These are phyloP conservation scores for Verticillium isaacii DNA, from an alignment of 2,329 filamentous ascomycete species.

Conservation along the genomic window DNA sequence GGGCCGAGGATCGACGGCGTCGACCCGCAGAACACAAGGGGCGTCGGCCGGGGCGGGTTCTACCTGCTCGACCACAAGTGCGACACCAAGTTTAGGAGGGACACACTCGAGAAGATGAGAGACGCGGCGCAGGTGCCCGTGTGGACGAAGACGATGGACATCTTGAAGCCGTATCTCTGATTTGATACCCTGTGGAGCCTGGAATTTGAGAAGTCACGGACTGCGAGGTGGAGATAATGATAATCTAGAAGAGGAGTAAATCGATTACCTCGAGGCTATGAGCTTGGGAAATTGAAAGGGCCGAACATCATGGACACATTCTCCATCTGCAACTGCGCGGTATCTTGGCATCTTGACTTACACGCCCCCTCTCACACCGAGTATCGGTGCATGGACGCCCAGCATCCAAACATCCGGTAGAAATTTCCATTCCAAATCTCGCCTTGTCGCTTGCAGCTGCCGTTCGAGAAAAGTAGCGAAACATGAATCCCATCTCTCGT, in stretches of 20 bases:
- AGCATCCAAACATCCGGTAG: too few relatives aligned
- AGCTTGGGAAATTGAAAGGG: too few relatives aligned
- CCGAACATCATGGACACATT: too few relatives aligned
- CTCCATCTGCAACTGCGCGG: too few relatives aligned
- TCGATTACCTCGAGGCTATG: too few relatives aligned
- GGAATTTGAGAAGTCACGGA: not conserved
- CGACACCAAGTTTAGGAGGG: slow-evolving; percentile 3
- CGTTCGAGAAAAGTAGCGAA: not conserved
- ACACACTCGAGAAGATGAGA: slow-evolving; percentile 2
- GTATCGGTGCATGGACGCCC: not conserved
- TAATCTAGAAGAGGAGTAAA: not conserved
- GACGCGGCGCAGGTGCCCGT: slow-evolving; percentile 5
- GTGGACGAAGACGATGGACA: slow-evolving; percentile 12
- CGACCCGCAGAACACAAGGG: not conserved
- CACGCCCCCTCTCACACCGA: not conserved
- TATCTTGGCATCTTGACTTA: not conserved
- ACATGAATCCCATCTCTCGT: not conserved
- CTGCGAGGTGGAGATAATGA: not conserved
- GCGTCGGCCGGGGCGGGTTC: slow-evolving; percentile 4
- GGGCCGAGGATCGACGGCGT: not conserved
- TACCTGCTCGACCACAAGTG: slow-evolving; percentile 7
- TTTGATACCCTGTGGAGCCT: not conserved
- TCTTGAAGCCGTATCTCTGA: slow-evolving; percentile 8
- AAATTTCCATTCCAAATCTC: not conserved
- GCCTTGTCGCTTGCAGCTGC: not conserved